Percentiles rank a stretch among this genome's conserved stretches.
Conservation (phyloP, 768 basidiomycete species). For the Lanmaoa rubissima region DNA sequence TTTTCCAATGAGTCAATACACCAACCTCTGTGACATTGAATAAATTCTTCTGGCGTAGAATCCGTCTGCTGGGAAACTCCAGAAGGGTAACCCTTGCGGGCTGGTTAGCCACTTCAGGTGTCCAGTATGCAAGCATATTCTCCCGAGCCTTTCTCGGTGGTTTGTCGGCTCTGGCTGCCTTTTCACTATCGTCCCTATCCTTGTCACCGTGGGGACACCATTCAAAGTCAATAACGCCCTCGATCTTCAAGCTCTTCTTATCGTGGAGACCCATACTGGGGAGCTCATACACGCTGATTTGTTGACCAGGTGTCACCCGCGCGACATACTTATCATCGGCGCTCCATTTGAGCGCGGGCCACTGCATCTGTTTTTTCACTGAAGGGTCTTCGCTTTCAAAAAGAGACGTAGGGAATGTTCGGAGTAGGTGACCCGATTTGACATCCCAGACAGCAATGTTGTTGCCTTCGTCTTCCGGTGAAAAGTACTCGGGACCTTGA, state of each 20-base stretch:
- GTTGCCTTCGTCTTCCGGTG: constrained; percentile 94
- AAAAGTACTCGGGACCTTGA: constrained; percentile 83
- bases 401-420: constrained; percentile 78
- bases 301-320: constrained; percentile 82
- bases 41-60: constrained; percentile 91
- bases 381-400: constrained; percentile 56
- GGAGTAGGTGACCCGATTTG: constrained; percentile 86
- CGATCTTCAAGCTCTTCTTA: constrained; percentile 96
- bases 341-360: constrained; percentile 98
- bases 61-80: constrained; percentile 78
- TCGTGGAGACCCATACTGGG: constrained; percentile 92
- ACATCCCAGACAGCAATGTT: constrained; percentile 98
- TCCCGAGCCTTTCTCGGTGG: constrained; percentile 66
- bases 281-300: constrained; percentile 95
- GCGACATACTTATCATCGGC: constrained; percentile 95
- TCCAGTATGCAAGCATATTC: constrained; percentile 97
- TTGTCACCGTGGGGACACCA: constrained; percentile 95
- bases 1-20: constrained; percentile 15
- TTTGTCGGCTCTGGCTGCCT: constrained; percentile 40
- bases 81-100: constrained; percentile 96
- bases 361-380: constrained; percentile 80
- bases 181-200: constrained; percentile 71
- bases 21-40: constrained; percentile 96
- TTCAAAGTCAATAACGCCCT: constrained; percentile 96
- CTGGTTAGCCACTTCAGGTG: constrained; percentile 93